A percentile compares a stretch with the other conserved stretches of the same genome.
phyloP scores from a whole-genome alignment of 2,329 filamentous ascomycete genomes.

The Botryotinia convoluta region DNA sequence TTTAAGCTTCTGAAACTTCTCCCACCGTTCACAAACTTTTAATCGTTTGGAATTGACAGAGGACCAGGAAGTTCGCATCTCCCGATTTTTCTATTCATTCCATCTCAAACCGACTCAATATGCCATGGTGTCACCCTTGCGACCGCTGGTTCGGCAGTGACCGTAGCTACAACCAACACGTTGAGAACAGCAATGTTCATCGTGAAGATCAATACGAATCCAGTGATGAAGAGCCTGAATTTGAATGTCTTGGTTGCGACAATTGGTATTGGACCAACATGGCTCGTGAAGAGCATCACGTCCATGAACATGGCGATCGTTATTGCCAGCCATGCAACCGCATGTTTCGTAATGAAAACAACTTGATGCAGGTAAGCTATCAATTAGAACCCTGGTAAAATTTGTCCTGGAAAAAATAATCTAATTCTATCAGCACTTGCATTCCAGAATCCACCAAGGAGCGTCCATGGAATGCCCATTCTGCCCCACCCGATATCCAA shows the following conservation, averaged over 20 bases:
- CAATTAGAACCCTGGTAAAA: too few relatives aligned
- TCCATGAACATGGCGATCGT: conserved; percentile 21
- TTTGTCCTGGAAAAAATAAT: too few relatives aligned
- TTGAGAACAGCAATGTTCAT: conserved; percentile 26
- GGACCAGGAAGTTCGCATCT: too few relatives aligned
- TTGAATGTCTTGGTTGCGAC: conserved; percentile 29
- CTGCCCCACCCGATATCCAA: conserved; percentile 47
- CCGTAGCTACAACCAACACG: conserved; percentile 25
- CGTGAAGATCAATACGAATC: too few relatives aligned
- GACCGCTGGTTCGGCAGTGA: conserved; percentile 22
- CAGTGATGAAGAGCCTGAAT: conserved; percentile 14
- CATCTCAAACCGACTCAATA: background rate
- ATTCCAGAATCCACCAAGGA: conserved; percentile 50
- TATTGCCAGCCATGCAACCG: conserved; percentile 30
- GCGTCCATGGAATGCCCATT: conserved; percentile 51
- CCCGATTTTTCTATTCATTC: too few relatives aligned
- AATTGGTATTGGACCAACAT: conserved; percentile 20
- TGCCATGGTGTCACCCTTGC: conserved; percentile 17
- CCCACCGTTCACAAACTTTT: too few relatives aligned
- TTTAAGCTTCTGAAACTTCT: too few relatives aligned
- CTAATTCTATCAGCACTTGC: too few relatives aligned
- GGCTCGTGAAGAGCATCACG: conserved; percentile 29
- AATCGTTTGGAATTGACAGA: too few relatives aligned
- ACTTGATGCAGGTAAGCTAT: conserved; percentile 28
- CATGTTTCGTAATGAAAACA: conserved; percentile 30